Base-by-base conservation (phyloP, 257 asterid genomes). In the Rauvolfia tetraphylla region DNA sequence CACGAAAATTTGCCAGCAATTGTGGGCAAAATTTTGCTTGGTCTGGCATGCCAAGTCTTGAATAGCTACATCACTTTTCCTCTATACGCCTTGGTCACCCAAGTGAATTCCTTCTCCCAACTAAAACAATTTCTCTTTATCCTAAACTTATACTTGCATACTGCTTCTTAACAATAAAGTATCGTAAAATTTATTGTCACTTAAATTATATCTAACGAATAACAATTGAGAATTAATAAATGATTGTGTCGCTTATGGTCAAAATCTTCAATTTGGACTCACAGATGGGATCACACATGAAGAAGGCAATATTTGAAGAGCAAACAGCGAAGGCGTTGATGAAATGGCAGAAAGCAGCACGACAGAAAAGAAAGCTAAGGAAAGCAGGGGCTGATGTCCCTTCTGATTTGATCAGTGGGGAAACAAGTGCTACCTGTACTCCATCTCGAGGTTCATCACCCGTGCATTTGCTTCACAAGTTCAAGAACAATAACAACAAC, bases 201-300 rank as follows among this genome's bases (percentile, higher is more conserved):
- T n/a, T n/a, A n/a, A n/a, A n/a, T n/a, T n/a, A n/a, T n/a, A n/a
- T n/a, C n/a, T n/a, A n/a, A n/a, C n/a, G n/a, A n/a, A n/a, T n/a
- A n/a, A n/a, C n/a, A n/a, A n/a, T n/a, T n/a, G n/a, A n/a, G n/a
- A n/a, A n/a, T n/a, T n/a, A n/a, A n/a, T n/a, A n/a, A n/a, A n/a
- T n/a, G n/a, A n/a, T n/a, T n/a, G n/a, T n/a, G n/a, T n/a, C n/a
- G n/a, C n/a, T n/a, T n/a, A n/a, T n/a, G n/a, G n/a, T n/a, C n/a
- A n/a, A n/a, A n/a, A n/a, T n/a, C n/a, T n/a, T n/a, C n/a, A n/a
- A n/a, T n/a, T n/a, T 59, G 14, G 1, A 25, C 6, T 23, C 44
- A 22, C 69, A 90, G 96, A 88, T 88, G 93, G 96, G 91, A 61
- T 87, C 96, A 3, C 82, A 87, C 72, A 87, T 83, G 96, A 88